These are phyloP conservation scores for Veloboletus limbatus DNA, from an alignment of 1,284 basidiomycete genomes.

Conservation along the genomic window DNA sequence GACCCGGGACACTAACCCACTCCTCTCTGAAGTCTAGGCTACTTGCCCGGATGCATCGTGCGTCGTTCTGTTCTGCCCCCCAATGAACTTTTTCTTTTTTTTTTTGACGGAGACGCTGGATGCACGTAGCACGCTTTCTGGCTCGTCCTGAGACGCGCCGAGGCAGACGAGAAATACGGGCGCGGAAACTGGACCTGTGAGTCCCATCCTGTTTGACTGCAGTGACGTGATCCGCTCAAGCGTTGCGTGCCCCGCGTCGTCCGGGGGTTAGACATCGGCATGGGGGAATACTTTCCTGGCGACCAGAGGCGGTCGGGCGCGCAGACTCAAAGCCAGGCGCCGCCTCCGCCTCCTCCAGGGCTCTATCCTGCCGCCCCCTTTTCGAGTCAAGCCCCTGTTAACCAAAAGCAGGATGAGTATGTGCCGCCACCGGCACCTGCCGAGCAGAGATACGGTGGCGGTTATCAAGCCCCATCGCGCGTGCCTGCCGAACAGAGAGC, in stretches of 20 bases:
- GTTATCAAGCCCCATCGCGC: not conserved
- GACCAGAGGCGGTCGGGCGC: too few species aligned
- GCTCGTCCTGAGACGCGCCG: slow-evolving; percentile 67
- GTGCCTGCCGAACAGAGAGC: slow-evolving; percentile 2
- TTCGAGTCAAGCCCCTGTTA: slow-evolving; percentile 9
- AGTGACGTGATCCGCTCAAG: too few species aligned
- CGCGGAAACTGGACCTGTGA: slow-evolving; percentile 61
- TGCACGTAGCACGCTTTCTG: slow-evolving; percentile 52
- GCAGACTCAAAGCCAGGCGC: too few species aligned
- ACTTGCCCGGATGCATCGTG: slow-evolving; percentile 68
- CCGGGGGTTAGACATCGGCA: slow-evolving; percentile 25
- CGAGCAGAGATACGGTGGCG: not conserved
- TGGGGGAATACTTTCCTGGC: slow-evolving; percentile 18
- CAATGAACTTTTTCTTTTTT: too few species aligned
- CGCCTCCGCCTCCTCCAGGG: too few species aligned
- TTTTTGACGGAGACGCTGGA: too few species aligned
- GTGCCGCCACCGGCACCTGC: not conserved
- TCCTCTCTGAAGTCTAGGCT: slow-evolving; percentile 77
- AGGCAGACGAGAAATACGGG: slow-evolving; percentile 72
- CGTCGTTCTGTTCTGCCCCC: too few species aligned
- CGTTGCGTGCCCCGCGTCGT: too few species aligned
- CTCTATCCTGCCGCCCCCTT: too few species aligned
- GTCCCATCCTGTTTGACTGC: too few species aligned
- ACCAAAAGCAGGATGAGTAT: slow-evolving; percentile 10
- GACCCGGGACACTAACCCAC: too few species aligned